A percentile compares a stretch with the other conserved stretches of the same genome.
Conservation (phyloP, 2,329 filamentous ascomycete species). For the Monilinia fructicola region DNA sequence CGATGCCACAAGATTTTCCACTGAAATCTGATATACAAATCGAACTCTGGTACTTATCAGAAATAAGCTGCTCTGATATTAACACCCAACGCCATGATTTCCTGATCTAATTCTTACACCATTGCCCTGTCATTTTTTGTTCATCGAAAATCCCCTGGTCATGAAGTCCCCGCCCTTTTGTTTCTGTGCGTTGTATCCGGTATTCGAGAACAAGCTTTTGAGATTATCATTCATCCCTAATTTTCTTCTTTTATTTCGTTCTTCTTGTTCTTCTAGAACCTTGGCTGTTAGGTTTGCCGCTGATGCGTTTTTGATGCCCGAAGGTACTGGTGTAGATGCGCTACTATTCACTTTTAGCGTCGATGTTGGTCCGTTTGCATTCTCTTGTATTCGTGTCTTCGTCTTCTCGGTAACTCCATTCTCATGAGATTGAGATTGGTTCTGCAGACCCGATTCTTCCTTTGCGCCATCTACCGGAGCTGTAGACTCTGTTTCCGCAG, state of each 20-base stretch:
- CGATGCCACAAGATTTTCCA: neutral
- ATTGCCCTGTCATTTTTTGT: slow-evolving; percentile 39
- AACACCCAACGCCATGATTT: slow-evolving; percentile 9
- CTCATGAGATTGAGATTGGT: slow-evolving; percentile 32
- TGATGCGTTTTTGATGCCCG: slow-evolving; percentile 80
- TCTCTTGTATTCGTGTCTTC: slow-evolving; percentile 35
- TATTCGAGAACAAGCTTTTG: slow-evolving; percentile 53
- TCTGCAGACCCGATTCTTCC: slow-evolving; percentile 31
- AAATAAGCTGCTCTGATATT: neutral
- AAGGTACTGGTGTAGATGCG: slow-evolving; percentile 40
- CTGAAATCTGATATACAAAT: neutral
- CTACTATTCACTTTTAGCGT: slow-evolving; percentile 36
- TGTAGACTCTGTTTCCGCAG: slow-evolving; percentile 45
- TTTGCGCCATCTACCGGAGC: neutral
- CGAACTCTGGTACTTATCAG: neutral
- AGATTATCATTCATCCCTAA: slow-evolving; percentile 57
- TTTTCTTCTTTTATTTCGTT: slow-evolving; percentile 75
- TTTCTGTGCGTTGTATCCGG: slow-evolving; percentile 43
- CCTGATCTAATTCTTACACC: too few relatives aligned
- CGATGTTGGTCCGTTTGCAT: slow-evolving; percentile 17
- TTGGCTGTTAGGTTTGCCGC: slow-evolving; percentile 84
- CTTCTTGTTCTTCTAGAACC: slow-evolving; percentile 83
- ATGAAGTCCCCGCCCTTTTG: slow-evolving; percentile 54
- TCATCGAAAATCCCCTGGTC: slow-evolving; percentile 57
- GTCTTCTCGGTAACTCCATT: slow-evolving; percentile 34